These are phyloP conservation scores for Yamadazyma buinensis DNA, from an alignment of 1,139 yeast species.

Conservation along the genomic window DNA sequence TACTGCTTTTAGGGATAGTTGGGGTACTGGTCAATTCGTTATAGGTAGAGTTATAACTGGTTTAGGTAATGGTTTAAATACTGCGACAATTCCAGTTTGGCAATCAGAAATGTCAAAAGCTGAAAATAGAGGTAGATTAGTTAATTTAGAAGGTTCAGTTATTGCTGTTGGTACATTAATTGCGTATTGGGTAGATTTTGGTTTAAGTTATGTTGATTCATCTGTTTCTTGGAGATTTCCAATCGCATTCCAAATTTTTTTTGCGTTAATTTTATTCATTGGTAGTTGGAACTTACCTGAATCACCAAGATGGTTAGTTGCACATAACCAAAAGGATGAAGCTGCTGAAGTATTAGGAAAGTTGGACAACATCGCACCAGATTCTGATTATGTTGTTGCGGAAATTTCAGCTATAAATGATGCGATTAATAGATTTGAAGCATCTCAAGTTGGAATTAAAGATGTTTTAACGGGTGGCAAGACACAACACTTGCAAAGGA, in stretches of 20 bases:
- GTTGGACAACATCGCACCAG: conserved; percentile 28
- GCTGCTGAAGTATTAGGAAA: conserved; percentile 39
- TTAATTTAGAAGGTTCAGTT: conserved; percentile 64
- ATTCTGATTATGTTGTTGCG: conserved; percentile 44
- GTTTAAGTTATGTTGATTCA: conserved; percentile 48
- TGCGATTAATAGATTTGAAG: conserved; percentile 36
- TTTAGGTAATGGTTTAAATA: conserved; percentile 30
- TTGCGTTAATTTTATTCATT: conserved; percentile 16
- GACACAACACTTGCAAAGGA: conserved; percentile 49
- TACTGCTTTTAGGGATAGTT: conserved; percentile 55
- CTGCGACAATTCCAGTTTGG: conserved; percentile 39
- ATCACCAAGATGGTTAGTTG: conserved; percentile 37
- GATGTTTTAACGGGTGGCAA: conserved; percentile 57
- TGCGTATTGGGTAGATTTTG: conserved; percentile 49
- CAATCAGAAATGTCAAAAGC: conserved; percentile 35
- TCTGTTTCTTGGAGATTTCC: conserved; percentile 34
- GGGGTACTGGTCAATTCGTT: conserved; percentile 41
- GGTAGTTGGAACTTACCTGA: conserved; percentile 20
- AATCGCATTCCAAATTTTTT: conserved; percentile 21
- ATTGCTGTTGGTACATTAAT: conserved; percentile 45
- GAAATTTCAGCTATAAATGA: conserved; percentile 36
- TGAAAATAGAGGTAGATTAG: conserved; percentile 48
- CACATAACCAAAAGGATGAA: conserved; percentile 47
- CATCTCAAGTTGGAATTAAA: conserved; percentile 34
- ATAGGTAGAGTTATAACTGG: conserved; percentile 48